Evolutionary conservation across 2,329 filamentous ascomycete genomes (phyloP), one percentile per base, ranked within the genome.

Genomic region (Niveomyces coronatus): DNA sequence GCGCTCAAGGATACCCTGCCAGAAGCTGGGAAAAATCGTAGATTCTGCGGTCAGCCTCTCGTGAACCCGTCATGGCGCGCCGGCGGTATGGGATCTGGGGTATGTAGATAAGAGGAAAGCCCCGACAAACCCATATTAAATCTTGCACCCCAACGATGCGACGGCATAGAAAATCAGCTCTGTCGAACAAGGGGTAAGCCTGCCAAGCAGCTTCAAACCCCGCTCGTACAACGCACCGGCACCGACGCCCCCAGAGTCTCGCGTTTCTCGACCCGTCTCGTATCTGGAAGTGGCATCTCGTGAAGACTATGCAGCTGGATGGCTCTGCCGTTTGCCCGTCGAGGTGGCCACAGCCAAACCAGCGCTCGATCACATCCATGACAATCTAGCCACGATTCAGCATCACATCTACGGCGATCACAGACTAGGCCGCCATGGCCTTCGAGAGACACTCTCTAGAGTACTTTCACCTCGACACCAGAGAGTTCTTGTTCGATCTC

Each of bases 241-340:
- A 24, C 19, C n/a, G 31, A 26, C 19, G 22, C 22, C 18, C 31
- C 31, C 14, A 3, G n/a, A 34, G 3, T 26, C 14, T 34, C 20
- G 11, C 31, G n/a, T 26, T 26, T 34, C 22, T 26, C 11, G 31
- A 16, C 14, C 31, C 17, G 22, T 15, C 10, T 16, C n/a, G 16
- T 35, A 13, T 4, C 22, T 27, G 22, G 22, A 27, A 15, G 14
- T 35, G 33, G 23, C 10, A 11, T 35, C 33, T 8, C 33, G 10
- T 27, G 19, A 29, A n/a, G 31, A 44, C 32, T 60, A 57, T 32
- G 52, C 47, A 3, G 46, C 58, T 9, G 54, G 49, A 30, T 60
- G 55, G 56, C 41, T 60, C 7, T 53, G 54, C 39, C 55, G 54
- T 1, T 45, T 61, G 7, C 47, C 46, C 2, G 33, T 49, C 28